Conservation (phyloP, 2,329 filamentous ascomycete genomes). For the Phialemonium atrogriseum region DNA sequence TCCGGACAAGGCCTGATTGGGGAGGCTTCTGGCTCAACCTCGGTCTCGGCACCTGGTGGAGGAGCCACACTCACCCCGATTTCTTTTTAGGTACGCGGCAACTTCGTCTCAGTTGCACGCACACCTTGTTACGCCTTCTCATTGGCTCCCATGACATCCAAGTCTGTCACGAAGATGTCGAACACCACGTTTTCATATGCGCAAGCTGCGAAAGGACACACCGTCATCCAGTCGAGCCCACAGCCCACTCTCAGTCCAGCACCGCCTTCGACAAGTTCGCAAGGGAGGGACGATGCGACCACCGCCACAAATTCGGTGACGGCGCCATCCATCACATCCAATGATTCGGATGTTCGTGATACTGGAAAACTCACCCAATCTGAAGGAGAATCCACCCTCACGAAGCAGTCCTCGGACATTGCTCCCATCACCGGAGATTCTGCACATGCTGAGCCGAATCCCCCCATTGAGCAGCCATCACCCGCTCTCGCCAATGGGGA, state of each 20-base stretch:
- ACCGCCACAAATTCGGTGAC: conserved; percentile 26
- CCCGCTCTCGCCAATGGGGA: conserved; percentile 4
- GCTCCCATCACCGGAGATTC: conserved; percentile 15
- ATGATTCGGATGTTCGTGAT: conserved; percentile 22
- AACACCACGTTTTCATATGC: conserved; percentile 78
- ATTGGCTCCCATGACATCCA: conserved; percentile 3
- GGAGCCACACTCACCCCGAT: conserved; percentile 1
- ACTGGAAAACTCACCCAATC: conserved; percentile 14
- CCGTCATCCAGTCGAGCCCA: conserved; percentile 31
- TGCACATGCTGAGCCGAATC: conserved; percentile 9
- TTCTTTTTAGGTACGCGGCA: conserved; percentile 1
- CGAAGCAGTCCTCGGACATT: conserved; percentile 20
- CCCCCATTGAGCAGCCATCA: conserved; percentile 10
- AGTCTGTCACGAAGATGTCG: conserved; percentile 34
- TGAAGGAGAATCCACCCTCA: conserved; percentile 12
- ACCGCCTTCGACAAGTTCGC: conserved; percentile 22
- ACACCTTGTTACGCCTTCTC: not conserved
- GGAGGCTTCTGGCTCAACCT: not conserved
- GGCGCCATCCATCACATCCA: conserved; percentile 27
- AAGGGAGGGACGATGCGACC: conserved; percentile 23
- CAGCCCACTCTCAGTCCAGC: conserved; percentile 19
- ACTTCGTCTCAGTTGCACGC: not conserved
- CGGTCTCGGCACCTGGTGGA: conserved; percentile 3
- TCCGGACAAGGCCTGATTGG: conserved; percentile 6
- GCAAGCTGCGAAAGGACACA: conserved; percentile 81